A percentile compares a stretch with the other conserved stretches of the same genome.
phyloP scores from a whole-genome alignment of 495 filamentous ascomycete genomes.

The Melanomma pulvis-pyrius region DNA sequence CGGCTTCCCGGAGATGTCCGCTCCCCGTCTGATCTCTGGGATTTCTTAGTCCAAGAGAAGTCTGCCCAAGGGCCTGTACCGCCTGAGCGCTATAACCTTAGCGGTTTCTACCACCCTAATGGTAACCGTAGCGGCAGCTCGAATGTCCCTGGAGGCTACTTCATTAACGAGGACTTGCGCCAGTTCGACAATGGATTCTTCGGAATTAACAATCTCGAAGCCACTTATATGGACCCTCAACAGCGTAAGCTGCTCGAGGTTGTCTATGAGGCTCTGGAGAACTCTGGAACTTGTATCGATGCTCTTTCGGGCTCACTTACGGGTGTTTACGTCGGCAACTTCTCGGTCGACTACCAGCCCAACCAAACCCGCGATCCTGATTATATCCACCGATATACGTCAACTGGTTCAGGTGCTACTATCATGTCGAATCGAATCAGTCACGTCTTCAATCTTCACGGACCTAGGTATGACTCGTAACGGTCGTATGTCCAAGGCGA shows the following conservation, averaged over 20 bases:
- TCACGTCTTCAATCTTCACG: constrained; percentile 6
- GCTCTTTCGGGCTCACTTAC: background rate
- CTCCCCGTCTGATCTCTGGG: background rate
- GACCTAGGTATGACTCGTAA: too few relatives aligned
- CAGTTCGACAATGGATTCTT: constrained; percentile 19
- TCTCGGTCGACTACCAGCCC: constrained; percentile 3
- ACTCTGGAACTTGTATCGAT: background rate
- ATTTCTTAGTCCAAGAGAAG: background rate
- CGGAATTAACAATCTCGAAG: constrained; percentile 4
- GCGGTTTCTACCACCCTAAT: background rate
- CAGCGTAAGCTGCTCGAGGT: constrained; percentile 26
- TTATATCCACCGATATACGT: background rate
- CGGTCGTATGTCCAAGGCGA: too few relatives aligned
- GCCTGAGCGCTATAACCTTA: background rate
- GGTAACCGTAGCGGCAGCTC: background rate
- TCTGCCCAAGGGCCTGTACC: background rate
- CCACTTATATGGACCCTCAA: constrained; percentile 16
- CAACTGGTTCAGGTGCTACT: background rate
- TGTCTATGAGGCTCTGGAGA: constrained; percentile 10
- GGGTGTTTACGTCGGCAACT: constrained; percentile 11
- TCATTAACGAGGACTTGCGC: constrained; percentile 12
- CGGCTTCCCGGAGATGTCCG: background rate
- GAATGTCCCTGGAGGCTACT: constrained; percentile 5
- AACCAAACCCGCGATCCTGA: background rate
- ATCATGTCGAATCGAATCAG: constrained; percentile 17